Evolutionary conservation across 345 rosid genomes (phyloP).

Genomic region (Limnanthes douglasii): DNA sequence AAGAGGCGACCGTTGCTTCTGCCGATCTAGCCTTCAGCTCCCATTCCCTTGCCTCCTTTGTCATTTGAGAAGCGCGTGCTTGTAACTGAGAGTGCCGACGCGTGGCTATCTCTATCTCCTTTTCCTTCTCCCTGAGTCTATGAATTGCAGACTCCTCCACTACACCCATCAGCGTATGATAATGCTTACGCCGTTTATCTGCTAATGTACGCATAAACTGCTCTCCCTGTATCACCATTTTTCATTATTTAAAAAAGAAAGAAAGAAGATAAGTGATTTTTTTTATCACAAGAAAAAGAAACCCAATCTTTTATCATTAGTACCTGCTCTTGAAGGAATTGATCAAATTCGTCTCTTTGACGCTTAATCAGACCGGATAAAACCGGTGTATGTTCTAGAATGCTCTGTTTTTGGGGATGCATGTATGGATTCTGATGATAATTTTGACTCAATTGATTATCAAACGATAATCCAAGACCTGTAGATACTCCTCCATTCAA

Average conservation of each 20-base stretch:
- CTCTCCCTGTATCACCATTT: too few relatives aligned
- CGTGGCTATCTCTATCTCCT: slow-evolving; percentile 52
- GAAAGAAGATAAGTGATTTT: too few relatives aligned
- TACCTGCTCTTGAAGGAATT: slow-evolving; percentile 38
- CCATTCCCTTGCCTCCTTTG: slow-evolving; percentile 55
- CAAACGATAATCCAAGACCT: slow-evolving; percentile 58
- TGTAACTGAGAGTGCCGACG: slow-evolving; percentile 47
- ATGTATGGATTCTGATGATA: background rate
- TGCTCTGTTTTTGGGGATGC: background rate
- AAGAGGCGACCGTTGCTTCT: slow-evolving; percentile 47
- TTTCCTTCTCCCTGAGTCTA: slow-evolving; percentile 50
- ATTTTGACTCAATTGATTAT: slow-evolving; percentile 24
- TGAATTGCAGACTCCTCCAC: slow-evolving; percentile 42
- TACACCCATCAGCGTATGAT: slow-evolving; percentile 36
- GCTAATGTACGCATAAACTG: slow-evolving; percentile 54
- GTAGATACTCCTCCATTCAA: too few relatives aligned
- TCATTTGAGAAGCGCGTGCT: slow-evolving; percentile 53
- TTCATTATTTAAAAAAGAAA: too few relatives aligned
- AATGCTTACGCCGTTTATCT: slow-evolving; percentile 52
- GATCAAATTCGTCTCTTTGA: slow-evolving; percentile 53
- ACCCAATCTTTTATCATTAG: too few relatives aligned
- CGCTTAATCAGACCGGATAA: slow-evolving; percentile 30
- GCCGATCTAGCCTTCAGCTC: slow-evolving; percentile 49
- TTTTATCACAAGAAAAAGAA: too few relatives aligned
- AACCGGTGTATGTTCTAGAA: slow-evolving; percentile 12